Evolutionary conservation across 176 grass and related monocot species (phyloP), one percentile per base, ranked within the genome.

Genomic region (Bolboschoenus planiculmis): DNA sequence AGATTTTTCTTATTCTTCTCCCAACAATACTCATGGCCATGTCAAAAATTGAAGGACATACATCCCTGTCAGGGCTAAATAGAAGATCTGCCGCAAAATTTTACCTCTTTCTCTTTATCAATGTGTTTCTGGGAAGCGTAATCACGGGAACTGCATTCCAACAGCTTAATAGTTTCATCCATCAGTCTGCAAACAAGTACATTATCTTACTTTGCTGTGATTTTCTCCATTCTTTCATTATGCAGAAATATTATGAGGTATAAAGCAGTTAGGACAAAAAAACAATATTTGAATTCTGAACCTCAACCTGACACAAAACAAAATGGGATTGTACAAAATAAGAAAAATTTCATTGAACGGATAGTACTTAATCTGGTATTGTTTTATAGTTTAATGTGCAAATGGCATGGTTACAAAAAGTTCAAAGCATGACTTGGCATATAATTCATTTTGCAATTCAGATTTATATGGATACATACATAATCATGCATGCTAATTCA

Each of bases 141-240:
- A 95, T 95, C 75, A 87, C 96, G 11, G 96, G 92, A 88, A 95
- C 96, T 85, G 96, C 92, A 85, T 95, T 98, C 68, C 89, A 98
- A 78, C 96, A 98, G 87, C 92, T 98, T 26, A 47, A 98, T 78
- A 91, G 75, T 65, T 95, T 98, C 51, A 84, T 98, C 46, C 92
- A 93, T 84, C 84, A 92, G 59, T 89, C 96, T 6, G 92, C 96
- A 68, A 88, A 90, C 71, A 85, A 89, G 96, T 95, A 93, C 21
- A 87, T 47, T 84, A 61, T 73, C 85, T 79, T 78, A 62, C 5
- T 59, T 58, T 20, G 39, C 20, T 60, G 1, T 48, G 4, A 71
- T 83, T 36, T 85, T 18, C 51, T 59, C n/a, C 13, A 81, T 81
- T 29, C 16, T 40, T 56, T 37, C 14, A 18, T 39, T 29, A 81